A percentile compares a stretch with the other conserved stretches of the same genome.
Conservation (phyloP, 768 basidiomycete species). For the Baorangia bicolor region DNA sequence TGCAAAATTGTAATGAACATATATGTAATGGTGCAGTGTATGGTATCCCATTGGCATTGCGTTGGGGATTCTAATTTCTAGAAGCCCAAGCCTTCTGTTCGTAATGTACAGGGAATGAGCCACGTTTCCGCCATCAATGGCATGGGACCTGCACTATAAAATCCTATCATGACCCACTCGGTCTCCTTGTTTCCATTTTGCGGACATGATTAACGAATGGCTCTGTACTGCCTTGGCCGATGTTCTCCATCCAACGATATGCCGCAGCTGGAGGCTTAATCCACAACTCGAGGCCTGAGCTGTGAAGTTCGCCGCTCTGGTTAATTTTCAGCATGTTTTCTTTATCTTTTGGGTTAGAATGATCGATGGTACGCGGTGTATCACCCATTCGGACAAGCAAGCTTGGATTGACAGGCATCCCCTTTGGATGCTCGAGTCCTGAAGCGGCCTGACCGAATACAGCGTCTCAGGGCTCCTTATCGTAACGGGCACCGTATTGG, state of each 20-base stretch:
- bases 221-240: background rate
- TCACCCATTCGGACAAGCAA: background rate
- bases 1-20: background rate
- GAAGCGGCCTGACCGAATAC: background rate
- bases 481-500: background rate
- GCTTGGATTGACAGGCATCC: background rate
- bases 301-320: background rate
- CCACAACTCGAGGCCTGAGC: background rate
- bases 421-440: background rate
- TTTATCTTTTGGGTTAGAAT: background rate
- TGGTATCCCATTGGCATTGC: background rate
- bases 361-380: background rate
- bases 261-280: too few relatives aligned
- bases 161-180: background rate
- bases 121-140: background rate
- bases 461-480: background rate
- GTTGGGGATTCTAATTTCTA: background rate
- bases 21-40: background rate
- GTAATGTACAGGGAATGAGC: background rate
- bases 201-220: background rate
- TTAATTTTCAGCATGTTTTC: background rate
- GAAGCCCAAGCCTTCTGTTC: background rate
- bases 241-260: background rate
- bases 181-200: constrained; percentile 9
- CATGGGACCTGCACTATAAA: background rate